Evolutionary conservation across 2,329 filamentous ascomycete genomes (phyloP), one percentile per base, ranked within the genome.

Genomic region (Curvularia hawaiiensis): DNA sequence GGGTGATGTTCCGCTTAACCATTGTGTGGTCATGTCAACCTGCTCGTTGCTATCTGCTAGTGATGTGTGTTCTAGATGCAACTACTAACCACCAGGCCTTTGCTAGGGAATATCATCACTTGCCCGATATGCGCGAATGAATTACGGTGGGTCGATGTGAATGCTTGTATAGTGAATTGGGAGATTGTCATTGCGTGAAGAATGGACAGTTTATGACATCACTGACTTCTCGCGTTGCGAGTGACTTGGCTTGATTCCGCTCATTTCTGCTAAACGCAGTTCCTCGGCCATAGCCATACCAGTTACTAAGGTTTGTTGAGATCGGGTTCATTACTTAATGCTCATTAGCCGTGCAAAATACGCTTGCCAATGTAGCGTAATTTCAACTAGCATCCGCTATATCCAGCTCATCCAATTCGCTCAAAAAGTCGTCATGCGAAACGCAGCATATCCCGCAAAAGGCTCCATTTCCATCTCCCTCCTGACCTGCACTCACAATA

Each of bases 1-100:
- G 77, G 81, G 82, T 84, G 82, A 80, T 77, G 77, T 77, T 79
- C 82, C 82, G 82, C 76, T 79, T 81, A 84, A 84, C 81, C 82
- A 84, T 84, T 83, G 79, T 73, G 62, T 82, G 79, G 79, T 77
- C 73, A 69, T 66, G 28, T 47, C 51, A 66, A 53, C 33, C 43
- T 63, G 60, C 59, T 49, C 45, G 48, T 59, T 65, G 58, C 38
- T 58, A 53, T 60, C 45, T 56, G 64, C 59, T 60, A 54, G 64
- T 68, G 66, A 63, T 60, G 59, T 67, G 59, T 65, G 58, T 46
- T 62, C 31, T 52, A 20, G 35, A 30, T 26, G 31, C 50, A 30
- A 52, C 31, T 49, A 50, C 43, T 60, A 49, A 60, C 50, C 14
- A 16, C 18, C 22, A 50, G 39, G 16, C n/a, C 41, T 18, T 52